Evolutionary conservation across 2,329 filamentous ascomycete genomes (phyloP).

Genomic region (Pyrenochaeta sp.): DNA sequence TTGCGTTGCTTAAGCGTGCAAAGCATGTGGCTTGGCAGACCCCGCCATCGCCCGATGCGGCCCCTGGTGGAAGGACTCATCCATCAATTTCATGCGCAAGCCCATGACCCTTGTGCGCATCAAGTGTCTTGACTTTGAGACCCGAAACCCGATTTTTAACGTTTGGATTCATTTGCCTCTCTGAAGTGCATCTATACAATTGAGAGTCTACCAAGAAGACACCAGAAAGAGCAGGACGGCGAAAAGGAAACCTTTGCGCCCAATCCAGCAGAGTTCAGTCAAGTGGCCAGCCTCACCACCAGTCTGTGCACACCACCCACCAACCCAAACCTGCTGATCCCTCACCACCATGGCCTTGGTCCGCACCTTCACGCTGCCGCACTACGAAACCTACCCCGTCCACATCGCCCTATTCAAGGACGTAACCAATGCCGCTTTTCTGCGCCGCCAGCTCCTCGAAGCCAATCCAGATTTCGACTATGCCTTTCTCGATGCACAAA

Average conservation of each 20-base stretch:
- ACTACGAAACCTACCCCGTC: slow-evolving; percentile 74
- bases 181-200: too few relatives aligned
- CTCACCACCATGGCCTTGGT: slow-evolving; percentile 58
- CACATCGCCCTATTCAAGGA: slow-evolving; percentile 78
- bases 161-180: too few relatives aligned
- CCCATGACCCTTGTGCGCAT: too few relatives aligned
- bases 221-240: too few relatives aligned
- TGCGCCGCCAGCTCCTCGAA: slow-evolving; percentile 83
- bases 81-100: background rate
- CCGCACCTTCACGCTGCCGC: slow-evolving; percentile 75
- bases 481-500: slow-evolving; percentile 86
- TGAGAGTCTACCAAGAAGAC: too few relatives aligned
- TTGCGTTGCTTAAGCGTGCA: background rate
- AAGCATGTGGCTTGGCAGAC: slow-evolving; percentile 14
- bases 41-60: slow-evolving; percentile 28
- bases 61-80: slow-evolving; percentile 3
- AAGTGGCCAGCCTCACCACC: slow-evolving; percentile 5
- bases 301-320: slow-evolving; percentile 13
- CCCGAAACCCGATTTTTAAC: too few relatives aligned
- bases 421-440: slow-evolving; percentile 77
- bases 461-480: slow-evolving; percentile 90
- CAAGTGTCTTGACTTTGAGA: too few relatives aligned
- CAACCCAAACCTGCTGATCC: slow-evolving; percentile 5
- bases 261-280: too few relatives aligned
- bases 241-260: too few relatives aligned